Base-by-base conservation (phyloP, 2,329 filamentous ascomycete species). In the Escovopsis weberi region DNA sequence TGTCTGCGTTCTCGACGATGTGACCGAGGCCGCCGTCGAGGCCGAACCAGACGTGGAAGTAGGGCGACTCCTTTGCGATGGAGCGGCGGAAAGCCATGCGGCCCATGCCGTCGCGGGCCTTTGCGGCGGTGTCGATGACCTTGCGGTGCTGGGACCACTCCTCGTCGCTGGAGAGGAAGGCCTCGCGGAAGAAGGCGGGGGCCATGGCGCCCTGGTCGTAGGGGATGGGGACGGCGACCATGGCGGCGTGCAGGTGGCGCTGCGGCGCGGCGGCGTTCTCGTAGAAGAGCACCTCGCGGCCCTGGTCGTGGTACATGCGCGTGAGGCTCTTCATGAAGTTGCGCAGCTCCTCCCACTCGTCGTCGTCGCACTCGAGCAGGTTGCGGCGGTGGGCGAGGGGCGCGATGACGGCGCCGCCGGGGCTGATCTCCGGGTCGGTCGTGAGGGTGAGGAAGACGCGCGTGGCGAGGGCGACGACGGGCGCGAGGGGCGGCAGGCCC, bases 281-380 rank as follows among this genome's bases (percentile, higher is more conserved):
- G 68, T 98, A 98, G 65, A 98, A 98, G 48, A 98, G 68, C 9
- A 96, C 88, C 53, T 91, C 85, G 41, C 85, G 82, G 10, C 88
- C 87, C 60, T 93, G 86, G 37, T 88, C 83, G 64, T 94, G 86
- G 62, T 96, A 98, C 76, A 95, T 82, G 37, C 89, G 79, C 4
- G 83, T 95, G 18, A 98, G 71, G 45, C 78, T 83, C 66, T 98
- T 98, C 89, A 96, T 96, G 58, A 98, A 98, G 60, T 98, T 98
- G 51, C 91, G 83, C 6, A 98, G 81, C 62, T 98, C 91, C 58
- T 98, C 91, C 93, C 93, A 98, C 59, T 98, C 91, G 57, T 98
- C 91, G 56, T 98, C 89, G 60, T 96, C 89, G 60, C 91, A 98
- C 61, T 95, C 89, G n/a, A 98, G 68, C 0, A 98, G 75, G 59